These are phyloP conservation scores for Lachnellula arida DNA, from an alignment of 2,329 filamentous ascomycete genomes.

Conservation along the genomic window DNA sequence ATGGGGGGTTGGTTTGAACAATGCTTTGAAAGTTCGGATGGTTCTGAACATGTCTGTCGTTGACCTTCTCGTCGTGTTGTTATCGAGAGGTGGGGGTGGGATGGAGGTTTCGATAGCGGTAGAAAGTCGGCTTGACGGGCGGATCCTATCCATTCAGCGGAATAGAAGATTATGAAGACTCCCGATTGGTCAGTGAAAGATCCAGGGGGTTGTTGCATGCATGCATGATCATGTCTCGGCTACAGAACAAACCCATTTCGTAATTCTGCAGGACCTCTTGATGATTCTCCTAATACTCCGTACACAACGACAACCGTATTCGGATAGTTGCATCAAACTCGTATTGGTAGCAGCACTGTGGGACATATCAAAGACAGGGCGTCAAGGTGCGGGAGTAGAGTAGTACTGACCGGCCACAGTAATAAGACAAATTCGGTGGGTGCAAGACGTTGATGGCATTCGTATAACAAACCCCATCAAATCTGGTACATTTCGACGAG, in stretches of 20 bases:
- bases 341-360: too few species aligned
- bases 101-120: conserved; percentile 2
- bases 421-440: too few species aligned
- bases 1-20: conserved; percentile 7
- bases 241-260: background rate
- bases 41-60: conserved; percentile 14
- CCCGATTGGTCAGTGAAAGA: background rate
- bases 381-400: too few species aligned
- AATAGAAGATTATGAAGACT: background rate
- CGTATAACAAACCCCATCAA: too few species aligned
- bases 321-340: too few species aligned
- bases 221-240: background rate
- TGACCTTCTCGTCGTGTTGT: background rate
- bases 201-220: background rate
- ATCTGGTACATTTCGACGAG: too few species aligned
- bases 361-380: too few species aligned
- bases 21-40: conserved; percentile 8
- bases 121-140: background rate
- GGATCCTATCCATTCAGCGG: background rate
- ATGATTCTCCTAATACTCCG: too few species aligned
- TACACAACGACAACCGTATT: too few species aligned
- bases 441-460: too few species aligned
- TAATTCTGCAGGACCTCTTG: too few species aligned
- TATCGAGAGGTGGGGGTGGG: background rate
- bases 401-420: too few species aligned